Evolutionary conservation across 345 rosid species (phyloP), one percentile per base, ranked within the genome.

Genomic region (Eucalyptus urophylla): DNA sequence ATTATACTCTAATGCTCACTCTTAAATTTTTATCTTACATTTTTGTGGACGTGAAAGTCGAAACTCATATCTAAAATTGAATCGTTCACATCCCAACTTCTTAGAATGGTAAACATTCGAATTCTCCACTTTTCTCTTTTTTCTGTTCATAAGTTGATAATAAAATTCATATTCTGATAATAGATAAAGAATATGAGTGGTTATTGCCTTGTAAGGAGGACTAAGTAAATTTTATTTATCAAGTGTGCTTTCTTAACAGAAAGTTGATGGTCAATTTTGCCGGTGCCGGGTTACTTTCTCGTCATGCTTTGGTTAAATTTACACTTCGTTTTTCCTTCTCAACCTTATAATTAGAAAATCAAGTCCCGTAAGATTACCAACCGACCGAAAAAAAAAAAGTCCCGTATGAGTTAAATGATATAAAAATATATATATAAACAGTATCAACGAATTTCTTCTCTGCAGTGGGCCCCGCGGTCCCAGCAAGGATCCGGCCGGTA

Each of bases 91-190:
- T 53, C 0, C 1, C 0, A 53, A 19, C 1, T 3, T 53, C 0
- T 53, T 4, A 53, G 0, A 53, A 53, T 33, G 0, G 1, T 53
- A 0, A 0, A 0, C 1, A 8, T 53, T 53, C 5, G 24, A 53
- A 19, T 1, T 53, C 1, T 0, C 0, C 10, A 53, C 2, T 1
- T 53, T 53, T 0, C 0, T 53, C 0, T 53, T 1, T 0, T 58
- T 25, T 58, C 0, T 5, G n/a, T 58, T 58, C 14, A 58, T 58
- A 25, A 25, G n/a, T 25, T 12, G 65, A 58, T 58, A 11, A 27
- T 5, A 11, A 25, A 60, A 60, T 60, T 60, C 31, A 25, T 25
- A 2, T 24, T 60, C 14, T 25, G 3, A 27, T 11, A 11, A 60
- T 60, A 60, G 67, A 60, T 67, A 14, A 29, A n/a, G 19, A 60